These are phyloP conservation scores for Tolypocladium pustulatum DNA, from an alignment of 2,329 filamentous ascomycete species.

Conservation along the genomic window DNA sequence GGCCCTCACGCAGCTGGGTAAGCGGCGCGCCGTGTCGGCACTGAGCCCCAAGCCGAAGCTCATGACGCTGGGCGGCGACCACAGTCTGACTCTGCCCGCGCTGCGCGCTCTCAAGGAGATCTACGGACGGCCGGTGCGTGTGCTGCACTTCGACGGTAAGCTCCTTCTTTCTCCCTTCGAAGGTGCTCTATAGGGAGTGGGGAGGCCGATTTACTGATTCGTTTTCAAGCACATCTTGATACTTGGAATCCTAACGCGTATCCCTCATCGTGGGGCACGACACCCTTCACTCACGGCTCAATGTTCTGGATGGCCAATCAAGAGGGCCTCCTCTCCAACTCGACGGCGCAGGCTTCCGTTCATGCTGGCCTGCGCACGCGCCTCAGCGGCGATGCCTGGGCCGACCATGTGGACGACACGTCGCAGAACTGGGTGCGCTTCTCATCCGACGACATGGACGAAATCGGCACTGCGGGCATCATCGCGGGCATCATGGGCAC, in stretches of 20 bases:
- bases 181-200: no score
- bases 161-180: background rate
- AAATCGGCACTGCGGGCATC: slow-evolving; percentile 62
- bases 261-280: slow-evolving; percentile 58
- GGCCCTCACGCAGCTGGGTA: slow-evolving; percentile 60
- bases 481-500: slow-evolving; percentile 58
- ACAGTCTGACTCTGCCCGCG: slow-evolving; percentile 59
- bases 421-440: slow-evolving; percentile 72
- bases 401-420: slow-evolving; percentile 62
- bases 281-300: slow-evolving; percentile 72
- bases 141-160: slow-evolving; percentile 59
- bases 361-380: slow-evolving; percentile 78
- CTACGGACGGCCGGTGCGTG: slow-evolving; percentile 52
- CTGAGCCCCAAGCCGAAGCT: slow-evolving; percentile 38
- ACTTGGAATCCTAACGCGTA: slow-evolving; percentile 81
- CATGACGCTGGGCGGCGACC: slow-evolving; percentile 63
- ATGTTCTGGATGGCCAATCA: slow-evolving; percentile 86
- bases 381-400: slow-evolving; percentile 53
- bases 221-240: slow-evolving; percentile 51
- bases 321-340: slow-evolving; percentile 68
- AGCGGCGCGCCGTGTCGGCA: slow-evolving; percentile 25
- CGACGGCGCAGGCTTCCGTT: slow-evolving; percentile 58
- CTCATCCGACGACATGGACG: slow-evolving; percentile 76
- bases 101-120: slow-evolving; percentile 54
- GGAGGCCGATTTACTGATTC: background rate